Base-by-base conservation (phyloP, 2,329 filamentous ascomycete genomes). In the Hypoxylon sp. region DNA sequence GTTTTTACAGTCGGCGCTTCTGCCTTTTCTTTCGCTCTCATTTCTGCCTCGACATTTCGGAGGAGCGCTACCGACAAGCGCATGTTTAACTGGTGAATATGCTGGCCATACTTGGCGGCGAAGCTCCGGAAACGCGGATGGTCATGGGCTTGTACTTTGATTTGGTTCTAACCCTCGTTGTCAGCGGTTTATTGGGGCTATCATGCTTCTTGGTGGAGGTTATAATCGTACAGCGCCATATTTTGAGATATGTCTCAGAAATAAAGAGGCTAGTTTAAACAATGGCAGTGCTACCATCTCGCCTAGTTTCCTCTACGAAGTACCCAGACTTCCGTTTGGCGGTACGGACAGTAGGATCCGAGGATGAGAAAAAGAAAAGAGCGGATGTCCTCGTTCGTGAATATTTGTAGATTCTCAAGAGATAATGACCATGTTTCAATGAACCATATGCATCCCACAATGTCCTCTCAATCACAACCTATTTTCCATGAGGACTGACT, bases 11-110 rank as follows among this genome's bases (percentile, higher is more conserved):
- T 90, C 7, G 88, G 87, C 7, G 87, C 82, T 73, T 88, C 87
- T 57, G 88, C 87, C 65, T 85, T 86, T 72, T 90, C 88, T 70
- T 83, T 88, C 12, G 87, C 87, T 61, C 82, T 81, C 65, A 82
- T 82, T 72, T 88, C 86, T 16, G 86, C 86, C 29, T 86, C 84
- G 39, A 79, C 77, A 61, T 90, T 87, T 66, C 87, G 83, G 37
- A 90, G 75, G 3, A 87, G 73, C 2, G 87, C 85, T 3, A 90
- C 88, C 12, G 84, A 85, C 71, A 89, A 75, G 54, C 86, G 84
- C 88, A 90, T 90, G 72, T 90, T 90, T 56, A 90, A 77, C 77
- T 90, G 88, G 73, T 90, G 88, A 71, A 90, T 88, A 8, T 80
- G 77, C 74, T 90, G 88, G 63, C 88, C 88, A 74, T 89, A 89